Evolutionary conservation across 805 yeast genomes (phyloP).

Genomic region (Ogataea pilisensis): DNA sequence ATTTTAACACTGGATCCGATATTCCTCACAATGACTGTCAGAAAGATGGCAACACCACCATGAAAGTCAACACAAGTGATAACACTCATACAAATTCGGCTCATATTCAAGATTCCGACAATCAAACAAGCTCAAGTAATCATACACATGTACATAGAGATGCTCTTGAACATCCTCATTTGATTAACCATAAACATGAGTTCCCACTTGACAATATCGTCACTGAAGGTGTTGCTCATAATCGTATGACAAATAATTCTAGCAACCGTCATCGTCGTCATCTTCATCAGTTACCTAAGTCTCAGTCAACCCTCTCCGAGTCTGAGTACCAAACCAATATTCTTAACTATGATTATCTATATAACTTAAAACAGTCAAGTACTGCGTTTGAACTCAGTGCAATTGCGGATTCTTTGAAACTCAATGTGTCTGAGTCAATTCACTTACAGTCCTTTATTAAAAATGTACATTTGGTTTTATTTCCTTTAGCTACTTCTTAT

Average conservation of each 20-base stretch:
- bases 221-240: not conserved
- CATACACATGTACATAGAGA: not conserved
- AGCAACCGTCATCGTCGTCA: not conserved
- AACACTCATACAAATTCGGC: no score
- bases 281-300: not conserved
- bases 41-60: no score
- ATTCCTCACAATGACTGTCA: not conserved
- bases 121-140: not conserved
- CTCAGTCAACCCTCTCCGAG: not conserved
- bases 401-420: constrained; percentile 18
- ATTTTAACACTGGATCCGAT: no score
- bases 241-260: not conserved
- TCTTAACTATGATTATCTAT: constrained; percentile 20
- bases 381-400: constrained; percentile 13
- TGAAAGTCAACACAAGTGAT: no score
- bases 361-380: constrained; percentile 16
- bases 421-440: constrained; percentile 19
- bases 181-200: not conserved
- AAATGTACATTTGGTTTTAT: constrained; percentile 26
- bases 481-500: constrained; percentile 26
- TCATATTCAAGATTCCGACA: no score
- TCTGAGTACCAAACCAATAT: constrained; percentile 1
- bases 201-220: not conserved
- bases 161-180: not conserved
- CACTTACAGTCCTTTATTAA: constrained; percentile 27